These are phyloP conservation scores for Flaveria linearis DNA, from an alignment of 129 eudicot genomes.

Conservation along the genomic window DNA sequence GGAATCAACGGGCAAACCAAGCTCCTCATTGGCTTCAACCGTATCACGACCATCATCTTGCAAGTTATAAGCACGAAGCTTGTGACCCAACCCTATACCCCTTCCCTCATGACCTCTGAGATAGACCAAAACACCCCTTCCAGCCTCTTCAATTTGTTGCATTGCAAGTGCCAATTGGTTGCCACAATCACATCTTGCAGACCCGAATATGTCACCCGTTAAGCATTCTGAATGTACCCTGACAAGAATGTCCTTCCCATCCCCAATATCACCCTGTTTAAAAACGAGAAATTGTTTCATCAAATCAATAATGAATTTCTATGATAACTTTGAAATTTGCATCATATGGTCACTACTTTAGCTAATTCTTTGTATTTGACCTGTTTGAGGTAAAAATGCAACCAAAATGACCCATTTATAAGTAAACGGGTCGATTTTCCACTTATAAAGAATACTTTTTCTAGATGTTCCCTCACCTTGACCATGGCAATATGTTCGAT, in stretches of 20 bases:
- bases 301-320: background rate
- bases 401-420: background rate
- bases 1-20: constrained; percentile 94
- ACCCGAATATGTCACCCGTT: constrained; percentile 96
- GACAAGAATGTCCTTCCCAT: constrained; percentile 56
- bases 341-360: background rate
- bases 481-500: constrained; percentile 99
- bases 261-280: constrained; percentile 56
- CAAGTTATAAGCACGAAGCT: constrained; percentile 93
- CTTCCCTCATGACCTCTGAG: constrained; percentile 87
- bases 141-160: constrained; percentile 57
- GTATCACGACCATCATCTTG: constrained; percentile 99
- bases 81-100: constrained; percentile 97
- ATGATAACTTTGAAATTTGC: background rate
- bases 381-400: background rate
- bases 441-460: constrained; percentile 4
- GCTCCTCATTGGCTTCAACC: constrained; percentile 96
- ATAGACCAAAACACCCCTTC: constrained; percentile 56
- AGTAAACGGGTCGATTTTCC: background rate
- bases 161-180: constrained; percentile 85
- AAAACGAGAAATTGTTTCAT: background rate
- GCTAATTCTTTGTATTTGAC: background rate
- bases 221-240: constrained; percentile 74
- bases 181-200: constrained; percentile 98
- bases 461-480: constrained; percentile 55